These are phyloP conservation scores for Helicostylum pulchrum DNA, from an alignment of 192 early-diverging fungal genomes.

Conservation along the genomic window DNA sequence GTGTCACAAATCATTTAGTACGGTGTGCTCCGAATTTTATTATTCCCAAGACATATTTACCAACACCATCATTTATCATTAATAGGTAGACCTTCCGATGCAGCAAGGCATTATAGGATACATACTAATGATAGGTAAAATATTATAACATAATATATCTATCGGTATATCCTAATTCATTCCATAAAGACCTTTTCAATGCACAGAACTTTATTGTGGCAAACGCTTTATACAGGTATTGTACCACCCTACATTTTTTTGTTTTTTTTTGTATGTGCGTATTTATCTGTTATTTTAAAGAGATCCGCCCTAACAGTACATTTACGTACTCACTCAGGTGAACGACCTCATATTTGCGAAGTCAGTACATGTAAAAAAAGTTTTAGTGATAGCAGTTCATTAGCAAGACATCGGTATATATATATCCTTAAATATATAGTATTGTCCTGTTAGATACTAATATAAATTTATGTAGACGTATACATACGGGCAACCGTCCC, in stretches of 20 bases:
- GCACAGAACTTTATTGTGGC: conserved; percentile 56
- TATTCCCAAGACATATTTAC: neutral
- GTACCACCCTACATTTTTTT: neutral
- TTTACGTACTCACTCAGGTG: conserved; percentile 70
- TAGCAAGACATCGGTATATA: conserved; percentile 65
- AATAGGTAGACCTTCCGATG: conserved; percentile 51
- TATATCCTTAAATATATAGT: conserved; percentile 36
- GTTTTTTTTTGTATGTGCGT: neutral
- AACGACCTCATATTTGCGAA: conserved; percentile 64
- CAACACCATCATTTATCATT: neutral
- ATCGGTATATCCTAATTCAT: conserved; percentile 4
- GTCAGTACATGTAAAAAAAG: conserved; percentile 65
- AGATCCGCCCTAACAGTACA: conserved; percentile 77
- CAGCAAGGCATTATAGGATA: conserved; percentile 70
- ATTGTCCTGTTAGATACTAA: neutral
- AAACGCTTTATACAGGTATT: conserved; percentile 74
- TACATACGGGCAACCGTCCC: conserved; percentile 17
- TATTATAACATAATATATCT: neutral
- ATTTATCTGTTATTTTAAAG: conserved; percentile 24
- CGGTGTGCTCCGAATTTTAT: conserved; percentile 23
- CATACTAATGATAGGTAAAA: conserved; percentile 68
- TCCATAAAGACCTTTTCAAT: conserved; percentile 56
- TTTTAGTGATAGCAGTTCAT: conserved; percentile 75
- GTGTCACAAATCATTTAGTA: conserved; percentile 70
- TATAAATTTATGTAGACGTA: neutral